Evolutionary conservation across 495 filamentous ascomycete species (phyloP).

Genomic region (Xylaria sp.): DNA sequence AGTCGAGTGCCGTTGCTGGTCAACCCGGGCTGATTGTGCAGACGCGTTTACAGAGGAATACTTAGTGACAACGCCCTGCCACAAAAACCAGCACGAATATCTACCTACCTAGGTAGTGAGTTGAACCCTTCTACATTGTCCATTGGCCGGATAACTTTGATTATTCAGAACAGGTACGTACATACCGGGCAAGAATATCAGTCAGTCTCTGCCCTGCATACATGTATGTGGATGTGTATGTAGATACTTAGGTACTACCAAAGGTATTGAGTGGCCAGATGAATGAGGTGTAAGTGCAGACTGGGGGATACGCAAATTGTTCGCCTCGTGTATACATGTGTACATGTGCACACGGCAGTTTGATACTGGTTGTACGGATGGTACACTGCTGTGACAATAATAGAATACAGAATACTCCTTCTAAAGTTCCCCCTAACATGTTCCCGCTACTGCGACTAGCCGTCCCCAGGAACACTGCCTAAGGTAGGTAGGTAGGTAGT

Average conservation of each 20-base stretch:
- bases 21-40: conserved; percentile 3
- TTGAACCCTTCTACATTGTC: neutral
- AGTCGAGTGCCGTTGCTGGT: conserved; percentile 22
- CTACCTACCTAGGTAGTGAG: no score
- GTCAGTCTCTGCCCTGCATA: neutral
- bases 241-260: neutral
- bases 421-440: neutral
- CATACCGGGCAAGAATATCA: neutral
- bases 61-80: neutral
- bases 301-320: neutral
- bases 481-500: no score
- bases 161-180: conserved; percentile 7
- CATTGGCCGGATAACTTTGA: neutral
- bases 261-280: neutral
- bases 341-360: neutral
- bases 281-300: neutral
- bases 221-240: neutral
- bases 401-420: neutral
- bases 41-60: neutral
- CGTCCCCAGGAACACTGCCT: conserved; percentile 17
- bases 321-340: neutral
- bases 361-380: neutral
- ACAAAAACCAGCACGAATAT: neutral
- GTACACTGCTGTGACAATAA: neutral
- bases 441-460: conserved; percentile 13